Evolutionary conservation across 257 asterid genomes (phyloP).

Genomic region (Prunella vulgaris): DNA sequence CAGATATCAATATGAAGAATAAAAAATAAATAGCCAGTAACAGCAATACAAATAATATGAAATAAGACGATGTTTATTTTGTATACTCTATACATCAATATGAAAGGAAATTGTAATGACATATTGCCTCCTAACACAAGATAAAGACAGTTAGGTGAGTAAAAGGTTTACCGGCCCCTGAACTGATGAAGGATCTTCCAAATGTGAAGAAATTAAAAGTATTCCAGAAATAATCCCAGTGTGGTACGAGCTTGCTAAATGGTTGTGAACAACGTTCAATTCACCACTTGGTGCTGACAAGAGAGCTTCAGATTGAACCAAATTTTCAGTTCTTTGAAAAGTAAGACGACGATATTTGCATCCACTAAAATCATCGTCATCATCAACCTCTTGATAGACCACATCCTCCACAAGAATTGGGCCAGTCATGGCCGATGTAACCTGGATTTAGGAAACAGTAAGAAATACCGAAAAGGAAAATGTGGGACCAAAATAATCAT

Average conservation of each 20-base stretch:
- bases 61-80: not conserved
- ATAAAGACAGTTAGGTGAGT: constrained; percentile 2
- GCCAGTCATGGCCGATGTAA: constrained; percentile 73
- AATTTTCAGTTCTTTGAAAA: constrained; percentile 59
- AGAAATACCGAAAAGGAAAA: not conserved
- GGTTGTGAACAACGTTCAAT: constrained; percentile 59
- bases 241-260: constrained; percentile 88
- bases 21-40: not conserved
- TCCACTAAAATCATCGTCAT: constrained; percentile 28
- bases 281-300: constrained; percentile 39
- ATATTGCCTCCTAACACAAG: constrained; percentile 2
- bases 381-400: constrained; percentile 54
- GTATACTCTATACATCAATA: not conserved
- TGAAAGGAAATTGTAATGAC: not conserved
- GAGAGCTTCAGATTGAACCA: constrained; percentile 96
- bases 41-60: not conserved
- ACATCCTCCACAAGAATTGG: constrained; percentile 83
- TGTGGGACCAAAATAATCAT: not conserved
- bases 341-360: constrained; percentile 74
- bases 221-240: constrained; percentile 86
- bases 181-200: constrained; percentile 39
- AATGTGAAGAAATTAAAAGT: constrained; percentile 50
- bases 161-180: constrained; percentile 47
- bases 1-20: not conserved
- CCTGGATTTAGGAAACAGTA: constrained; percentile 40